Conservation (phyloP, 164 flowering plant species). For the Warburgia ugandensis region DNA sequence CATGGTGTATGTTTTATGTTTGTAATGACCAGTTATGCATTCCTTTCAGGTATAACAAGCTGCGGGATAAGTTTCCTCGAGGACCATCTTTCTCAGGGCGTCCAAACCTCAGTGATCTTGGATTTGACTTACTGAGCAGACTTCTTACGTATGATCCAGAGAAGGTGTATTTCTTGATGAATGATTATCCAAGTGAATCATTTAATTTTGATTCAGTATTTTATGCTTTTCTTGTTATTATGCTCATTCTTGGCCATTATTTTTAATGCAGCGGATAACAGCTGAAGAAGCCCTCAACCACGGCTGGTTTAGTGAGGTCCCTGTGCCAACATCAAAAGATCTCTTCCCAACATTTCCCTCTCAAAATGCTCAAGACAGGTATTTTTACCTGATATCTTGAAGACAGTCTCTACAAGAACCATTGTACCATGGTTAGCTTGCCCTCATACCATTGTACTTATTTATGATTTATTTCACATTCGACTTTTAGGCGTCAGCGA, state of each 20-base stretch:
- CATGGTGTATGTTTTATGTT: slow-evolving; percentile 7
- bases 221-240: no score
- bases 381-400: slow-evolving; percentile 2
- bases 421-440: no score
- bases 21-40: slow-evolving; percentile 29
- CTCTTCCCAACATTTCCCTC: slow-evolving; percentile 98
- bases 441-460: no score
- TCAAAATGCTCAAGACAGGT: slow-evolving; percentile 95
- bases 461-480: slow-evolving; percentile 3
- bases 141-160: slow-evolving; percentile 90
- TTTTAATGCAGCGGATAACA: slow-evolving; percentile 62
- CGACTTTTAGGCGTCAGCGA: slow-evolving; percentile 64
- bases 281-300: slow-evolving; percentile 86
- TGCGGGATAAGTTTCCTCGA: slow-evolving; percentile 78
- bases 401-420: no score
- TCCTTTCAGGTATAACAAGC: slow-evolving; percentile 69
- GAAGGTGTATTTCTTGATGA: slow-evolving; percentile 58
- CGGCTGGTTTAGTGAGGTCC: slow-evolving; percentile 94
- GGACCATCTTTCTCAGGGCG: slow-evolving; percentile 86
- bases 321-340: slow-evolving; percentile 84
- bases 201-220: no score
- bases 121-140: slow-evolving; percentile 78
- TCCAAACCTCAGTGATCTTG: slow-evolving; percentile 84
- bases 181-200: no score
- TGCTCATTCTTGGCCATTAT: no score